Evolutionary conservation across 441 rosid genomes (phyloP).

Genomic region (Biscutella laevigata): DNA sequence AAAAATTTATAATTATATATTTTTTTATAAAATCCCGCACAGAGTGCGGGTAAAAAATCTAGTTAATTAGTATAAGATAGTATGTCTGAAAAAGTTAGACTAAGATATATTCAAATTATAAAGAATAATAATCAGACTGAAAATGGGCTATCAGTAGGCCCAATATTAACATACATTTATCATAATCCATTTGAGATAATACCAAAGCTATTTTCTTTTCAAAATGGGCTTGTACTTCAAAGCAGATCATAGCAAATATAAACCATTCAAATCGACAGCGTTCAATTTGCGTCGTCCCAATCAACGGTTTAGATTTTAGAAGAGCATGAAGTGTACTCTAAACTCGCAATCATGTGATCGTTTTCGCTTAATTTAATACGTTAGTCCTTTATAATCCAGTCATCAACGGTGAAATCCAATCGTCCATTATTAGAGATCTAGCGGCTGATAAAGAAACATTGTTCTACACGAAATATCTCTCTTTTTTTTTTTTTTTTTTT

Average conservation of each 20-base stretch:
- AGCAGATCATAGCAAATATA: background rate
- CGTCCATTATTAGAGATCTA: background rate
- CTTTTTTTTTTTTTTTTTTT: background rate
- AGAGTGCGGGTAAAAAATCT: no score
- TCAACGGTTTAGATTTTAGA: background rate
- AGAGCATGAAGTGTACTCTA: background rate
- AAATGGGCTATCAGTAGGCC: no score
- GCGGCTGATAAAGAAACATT: slow-evolving; percentile 5
- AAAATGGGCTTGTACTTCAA: background rate
- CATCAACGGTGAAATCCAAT: slow-evolving; percentile 7
- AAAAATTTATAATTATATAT: no score
- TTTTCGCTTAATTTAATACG: background rate
- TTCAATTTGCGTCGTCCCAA: background rate
- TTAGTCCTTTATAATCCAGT: slow-evolving; percentile 17
- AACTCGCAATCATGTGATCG: background rate
- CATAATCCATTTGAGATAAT: no score
- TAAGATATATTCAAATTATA: no score
- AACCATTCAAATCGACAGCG: background rate
- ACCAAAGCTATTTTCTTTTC: background rate
- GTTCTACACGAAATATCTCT: slow-evolving; percentile 18
- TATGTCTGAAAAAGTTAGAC: no score
- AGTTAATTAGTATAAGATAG: no score
- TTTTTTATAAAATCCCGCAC: no score
- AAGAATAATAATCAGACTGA: no score
- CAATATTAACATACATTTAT: no score